Conservation (phyloP, 2,329 filamentous ascomycete species). For the Fusarium irregulare region DNA sequence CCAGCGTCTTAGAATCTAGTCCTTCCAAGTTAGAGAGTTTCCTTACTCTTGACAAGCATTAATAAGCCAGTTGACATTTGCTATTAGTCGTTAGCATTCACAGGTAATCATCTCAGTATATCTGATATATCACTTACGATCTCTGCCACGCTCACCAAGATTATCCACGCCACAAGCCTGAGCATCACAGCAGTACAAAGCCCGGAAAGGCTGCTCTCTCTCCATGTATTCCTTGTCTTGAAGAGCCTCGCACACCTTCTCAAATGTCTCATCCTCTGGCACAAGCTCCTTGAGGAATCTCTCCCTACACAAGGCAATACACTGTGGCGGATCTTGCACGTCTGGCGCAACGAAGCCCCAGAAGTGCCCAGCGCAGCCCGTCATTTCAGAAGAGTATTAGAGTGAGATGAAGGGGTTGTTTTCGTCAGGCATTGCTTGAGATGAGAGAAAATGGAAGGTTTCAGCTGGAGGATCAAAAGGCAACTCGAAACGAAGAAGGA, state of each 20-base stretch:
- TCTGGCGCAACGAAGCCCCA: conserved; percentile 49
- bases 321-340: conserved; percentile 49
- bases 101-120: not conserved
- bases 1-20: conserved; percentile 12
- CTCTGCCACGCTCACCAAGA: conserved; percentile 50
- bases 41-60: conserved; percentile 63
- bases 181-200: conserved; percentile 65
- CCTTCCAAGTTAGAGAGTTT: not conserved
- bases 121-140: conserved; percentile 53
- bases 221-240: conserved; percentile 42
- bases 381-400: not conserved
- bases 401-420: conserved; percentile 5
- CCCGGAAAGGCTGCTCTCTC: conserved; percentile 52
- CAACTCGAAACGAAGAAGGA: conserved; percentile 39
- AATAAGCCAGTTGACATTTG: conserved; percentile 64
- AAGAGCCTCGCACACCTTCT: conserved; percentile 49
- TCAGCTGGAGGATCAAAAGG: conserved; percentile 36
- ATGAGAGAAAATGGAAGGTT: conserved; percentile 20
- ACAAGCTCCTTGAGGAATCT: conserved; percentile 49
- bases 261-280: conserved; percentile 47
- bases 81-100: conserved; percentile 48
- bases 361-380: conserved; percentile 37
- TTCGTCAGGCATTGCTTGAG: conserved; percentile 14
- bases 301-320: conserved; percentile 50
- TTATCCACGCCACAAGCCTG: conserved; percentile 61